Evolutionary conservation across 1,139 yeast species (phyloP).

Genomic region (Yamadazyma diddensiae): DNA sequence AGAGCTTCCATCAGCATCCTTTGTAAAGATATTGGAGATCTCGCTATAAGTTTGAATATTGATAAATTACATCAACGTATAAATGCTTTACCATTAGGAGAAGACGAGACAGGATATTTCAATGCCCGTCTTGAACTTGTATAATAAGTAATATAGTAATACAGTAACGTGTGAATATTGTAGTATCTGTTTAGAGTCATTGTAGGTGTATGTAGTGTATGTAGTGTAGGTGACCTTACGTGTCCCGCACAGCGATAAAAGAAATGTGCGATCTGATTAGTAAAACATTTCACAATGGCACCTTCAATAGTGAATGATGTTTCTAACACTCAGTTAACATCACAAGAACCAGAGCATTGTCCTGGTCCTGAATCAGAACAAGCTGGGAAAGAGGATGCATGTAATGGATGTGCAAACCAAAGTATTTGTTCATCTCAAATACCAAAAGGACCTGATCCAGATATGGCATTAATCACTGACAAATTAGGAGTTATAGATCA

Average conservation of each 20-base stretch:
- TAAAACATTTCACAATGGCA: slow-evolving; percentile 21
- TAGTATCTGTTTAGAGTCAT: too few relatives aligned
- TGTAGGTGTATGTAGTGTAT: too few relatives aligned
- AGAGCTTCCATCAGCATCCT: slow-evolving; percentile 53
- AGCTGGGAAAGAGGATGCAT: slow-evolving; percentile 94
- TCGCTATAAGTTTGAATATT: slow-evolving; percentile 25
- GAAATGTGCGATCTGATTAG: too few relatives aligned
- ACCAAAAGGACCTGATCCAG: slow-evolving; percentile 97
- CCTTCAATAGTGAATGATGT: slow-evolving; percentile 19
- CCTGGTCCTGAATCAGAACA: slow-evolving; percentile 95
- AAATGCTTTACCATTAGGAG: slow-evolving; percentile 41
- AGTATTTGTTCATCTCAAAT: slow-evolving; percentile 75
- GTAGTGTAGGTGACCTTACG: too few relatives aligned
- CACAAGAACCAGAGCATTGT: slow-evolving; percentile 91
- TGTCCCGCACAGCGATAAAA: too few relatives aligned
- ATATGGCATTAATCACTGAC: slow-evolving; percentile 71
- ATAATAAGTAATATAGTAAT: not conserved
- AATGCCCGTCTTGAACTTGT: slow-evolving; percentile 1
- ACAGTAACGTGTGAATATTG: too few relatives aligned
- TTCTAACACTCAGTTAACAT: slow-evolving; percentile 27
- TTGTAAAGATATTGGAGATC: slow-evolving; percentile 44
- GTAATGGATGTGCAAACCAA: slow-evolving; percentile 93
- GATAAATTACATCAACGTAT: slow-evolving; percentile 24
- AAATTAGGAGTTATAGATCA: slow-evolving; percentile 71
- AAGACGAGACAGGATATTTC: slow-evolving; percentile 44